A percentile compares a stretch with the other conserved stretches of the same genome.
Conservation (phyloP, 2,329 filamentous ascomycete genomes). For the Aaosphaeria arxii region DNA sequence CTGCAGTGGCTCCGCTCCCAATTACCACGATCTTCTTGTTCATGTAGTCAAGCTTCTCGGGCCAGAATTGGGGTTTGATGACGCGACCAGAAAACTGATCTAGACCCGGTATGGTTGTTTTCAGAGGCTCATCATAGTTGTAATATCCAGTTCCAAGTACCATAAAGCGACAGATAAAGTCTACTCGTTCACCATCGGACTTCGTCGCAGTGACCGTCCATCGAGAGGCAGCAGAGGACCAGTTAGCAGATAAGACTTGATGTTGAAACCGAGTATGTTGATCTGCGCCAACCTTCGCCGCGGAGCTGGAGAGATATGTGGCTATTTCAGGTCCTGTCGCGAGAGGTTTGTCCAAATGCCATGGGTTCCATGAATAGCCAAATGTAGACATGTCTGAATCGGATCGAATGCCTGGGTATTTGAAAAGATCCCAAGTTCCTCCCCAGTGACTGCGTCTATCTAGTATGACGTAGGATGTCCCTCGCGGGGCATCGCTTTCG, state of each 20-base stretch:
- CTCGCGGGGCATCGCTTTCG: conserved; percentile 51
- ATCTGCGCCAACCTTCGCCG: conserved; percentile 38
- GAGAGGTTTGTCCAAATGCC: conserved; percentile 47
- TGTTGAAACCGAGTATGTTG: conserved; percentile 40
- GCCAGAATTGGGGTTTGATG: conserved; percentile 72
- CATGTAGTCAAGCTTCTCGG: conserved; percentile 59
- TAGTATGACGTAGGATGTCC: conserved; percentile 60
- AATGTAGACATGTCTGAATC: conserved; percentile 46
- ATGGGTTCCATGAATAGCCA: conserved; percentile 64
- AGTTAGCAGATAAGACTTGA: conserved; percentile 32
- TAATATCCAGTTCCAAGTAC: conserved; percentile 67
- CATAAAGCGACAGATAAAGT: conserved; percentile 40
- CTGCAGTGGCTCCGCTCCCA: conserved; percentile 71
- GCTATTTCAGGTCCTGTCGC: conserved; percentile 37
- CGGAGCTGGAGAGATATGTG: conserved; percentile 39
- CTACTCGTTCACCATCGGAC: conserved; percentile 35
- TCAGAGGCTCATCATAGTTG: conserved; percentile 61
- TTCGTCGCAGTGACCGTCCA: conserved; percentile 32
- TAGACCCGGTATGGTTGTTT: conserved; percentile 61
- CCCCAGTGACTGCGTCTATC: conserved; percentile 63
- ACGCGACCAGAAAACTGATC: conserved; percentile 60
- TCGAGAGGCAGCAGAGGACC: conserved; percentile 6
- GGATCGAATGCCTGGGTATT: conserved; percentile 62
- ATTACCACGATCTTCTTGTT: conserved; percentile 67
- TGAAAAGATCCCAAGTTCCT: conserved; percentile 74